Evolutionary conservation across 768 basidiomycete genomes (phyloP), one percentile per base, ranked within the genome.

Genomic region (Trametes sanguinea): DNA sequence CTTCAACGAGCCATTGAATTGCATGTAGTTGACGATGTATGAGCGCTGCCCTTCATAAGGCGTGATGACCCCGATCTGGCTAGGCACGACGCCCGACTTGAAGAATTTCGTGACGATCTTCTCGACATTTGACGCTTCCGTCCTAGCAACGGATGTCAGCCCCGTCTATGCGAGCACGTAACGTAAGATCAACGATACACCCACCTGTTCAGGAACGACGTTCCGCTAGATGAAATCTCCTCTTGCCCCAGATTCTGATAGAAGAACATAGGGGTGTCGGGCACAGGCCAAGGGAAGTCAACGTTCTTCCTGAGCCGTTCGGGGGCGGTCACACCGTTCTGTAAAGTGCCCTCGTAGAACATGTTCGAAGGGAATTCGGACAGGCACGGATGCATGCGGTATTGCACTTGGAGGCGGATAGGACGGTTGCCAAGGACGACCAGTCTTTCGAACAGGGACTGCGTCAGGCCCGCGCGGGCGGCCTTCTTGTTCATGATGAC

Each of bases 401-500:
- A 99, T 76, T 99, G 97, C 32, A 99, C 97, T 77, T 98, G 96
- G 32, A 99, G 86, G 57, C 97, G 94, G 71, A 99, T 99, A 22
- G 97, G 97, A 32, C 95, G 85, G 75, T 99, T 99, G 35, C 89
- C 88, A 60, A 98, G 88, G 47, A 98, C 83, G 64, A 99, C 95
- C 50, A 99, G 88, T 47, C 97, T 90, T 73, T 99, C 97, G 68
- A 99, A 99, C 17, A 99, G 87, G 0, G 97, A 99, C 71, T 98
- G 97, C 0, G 95, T 98, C 42, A 99, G 84, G 17, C 97, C 97
- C 4, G 97, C 97, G n/a, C 95, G 92, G 2, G 97, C 96, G 0
- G 97, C 97, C 72, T 99, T 98, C 85, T 99, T 99, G 85, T 98
- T 99, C 97, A 99, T 98, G 74, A 99, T 98, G 69, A 98, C 97